Base-by-base conservation (phyloP, 768 basidiomycete genomes). In the Sutorius australiensis region DNA sequence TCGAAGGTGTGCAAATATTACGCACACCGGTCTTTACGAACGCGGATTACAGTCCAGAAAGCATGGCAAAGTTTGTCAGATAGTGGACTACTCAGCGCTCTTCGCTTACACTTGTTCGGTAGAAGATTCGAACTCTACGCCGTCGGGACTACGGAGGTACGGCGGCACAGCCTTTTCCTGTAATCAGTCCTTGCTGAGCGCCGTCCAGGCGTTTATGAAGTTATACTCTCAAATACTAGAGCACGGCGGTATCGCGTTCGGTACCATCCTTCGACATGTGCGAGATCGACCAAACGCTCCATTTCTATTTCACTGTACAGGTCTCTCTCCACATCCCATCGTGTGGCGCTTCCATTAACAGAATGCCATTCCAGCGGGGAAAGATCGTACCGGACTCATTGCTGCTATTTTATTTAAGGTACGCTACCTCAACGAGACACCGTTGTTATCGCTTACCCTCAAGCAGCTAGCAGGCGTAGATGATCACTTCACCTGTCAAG, bases 41-140 rank as follows among this genome's bases (percentile, higher is more conserved):
- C 42, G 84, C 84, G 64, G 89, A 92, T 64, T 91, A 91, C 67
- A 89, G 87, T 65, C 89, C 89, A 19, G 86, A 90, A 69, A 81
- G 77, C 71, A 86, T 92, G 81, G 86, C 89, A 61, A 86, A 81
- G 89, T 90, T 72, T 72, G 87, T 83, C 77, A 72, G 61, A n/a
- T n/a, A n/a, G 44, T 52, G 27, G 36, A 13, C 9, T n/a, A 2
- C 54, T 12, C 39, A 3, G 6, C 21, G 19, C 36, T 37, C 33
- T 10, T 47, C 30, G 33, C 37, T 27, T 4, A 44, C 39, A 56
- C 68, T 45, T n/a, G 8, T 16, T 34, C 51, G 62, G 62, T 61
- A 62, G 62, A 52, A 56, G 47, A 52, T 69, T 83, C 60, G 80
- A 84, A 56, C 68, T 91, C 17, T 92, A 92, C 53, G 86, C 89